Conservation (phyloP, 345 rosid genomes). For the Corchorus olitorius region DNA sequence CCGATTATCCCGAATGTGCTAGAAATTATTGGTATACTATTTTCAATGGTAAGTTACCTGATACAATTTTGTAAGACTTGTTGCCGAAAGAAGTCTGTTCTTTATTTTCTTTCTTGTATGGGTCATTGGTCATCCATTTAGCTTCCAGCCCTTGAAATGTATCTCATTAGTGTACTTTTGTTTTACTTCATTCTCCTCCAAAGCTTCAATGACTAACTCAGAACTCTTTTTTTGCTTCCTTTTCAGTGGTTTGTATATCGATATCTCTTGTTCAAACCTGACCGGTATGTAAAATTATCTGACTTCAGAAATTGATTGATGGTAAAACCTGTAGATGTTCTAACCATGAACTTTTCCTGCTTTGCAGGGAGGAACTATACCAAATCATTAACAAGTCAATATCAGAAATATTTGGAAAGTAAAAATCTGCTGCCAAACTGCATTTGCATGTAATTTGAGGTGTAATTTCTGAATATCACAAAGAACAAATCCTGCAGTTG, state of each 20-base stretch:
- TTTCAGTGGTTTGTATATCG: conserved; percentile 92
- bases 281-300: conserved; percentile 54
- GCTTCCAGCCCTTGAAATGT: not conserved
- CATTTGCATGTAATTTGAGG: not conserved
- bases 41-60: conserved; percentile 58
- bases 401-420: conserved; percentile 68
- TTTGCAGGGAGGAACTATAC: conserved; percentile 70
- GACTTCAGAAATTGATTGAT: conserved; percentile 9
- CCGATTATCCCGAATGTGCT: conserved; percentile 66
- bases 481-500: not conserved
- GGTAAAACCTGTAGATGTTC: not conserved
- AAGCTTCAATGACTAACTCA: conserved; percentile 22
- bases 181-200: not conserved
- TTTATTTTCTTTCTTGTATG: not conserved
- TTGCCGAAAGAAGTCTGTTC: not conserved
- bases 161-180: not conserved
- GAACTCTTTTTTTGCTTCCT: not conserved
- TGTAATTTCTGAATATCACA: not conserved
- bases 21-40: conserved; percentile 78
- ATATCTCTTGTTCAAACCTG: conserved; percentile 89
- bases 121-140: not conserved
- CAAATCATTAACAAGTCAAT: conserved; percentile 62
- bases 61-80: not conserved
- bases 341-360: not conserved
- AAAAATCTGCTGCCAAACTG: conserved; percentile 21